Percentiles rank a stretch among this genome's conserved stretches.
phyloP scores from a whole-genome alignment of 768 basidiomycete genomes.

The Tricholomella constricta region DNA sequence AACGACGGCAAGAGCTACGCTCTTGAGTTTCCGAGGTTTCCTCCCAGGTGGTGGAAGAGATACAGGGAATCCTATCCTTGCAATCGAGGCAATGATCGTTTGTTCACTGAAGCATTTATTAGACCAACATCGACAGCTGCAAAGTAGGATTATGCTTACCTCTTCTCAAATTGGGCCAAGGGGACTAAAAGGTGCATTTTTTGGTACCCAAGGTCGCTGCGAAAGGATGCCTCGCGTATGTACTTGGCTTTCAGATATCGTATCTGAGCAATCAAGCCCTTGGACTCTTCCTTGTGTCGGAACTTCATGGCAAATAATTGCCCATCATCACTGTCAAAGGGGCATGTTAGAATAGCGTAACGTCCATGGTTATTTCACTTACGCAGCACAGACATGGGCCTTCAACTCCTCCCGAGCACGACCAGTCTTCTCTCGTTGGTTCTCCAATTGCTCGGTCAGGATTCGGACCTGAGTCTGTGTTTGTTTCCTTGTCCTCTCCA shows the following conservation, averaged over 20 bases:
- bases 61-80: conserved; percentile 70
- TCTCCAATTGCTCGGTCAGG: conserved; percentile 66
- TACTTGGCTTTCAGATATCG: conserved; percentile 91
- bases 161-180: conserved; percentile 69
- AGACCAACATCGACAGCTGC: not conserved
- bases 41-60: conserved; percentile 36
- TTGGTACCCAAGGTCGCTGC: conserved; percentile 78
- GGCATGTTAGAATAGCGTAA: conserved; percentile 4
- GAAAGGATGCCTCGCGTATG: conserved; percentile 79
- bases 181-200: conserved; percentile 84
- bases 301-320: conserved; percentile 56
- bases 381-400: conserved; percentile 64
- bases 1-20: conserved; percentile 54
- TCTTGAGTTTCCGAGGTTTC: conserved; percentile 56
- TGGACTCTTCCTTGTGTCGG: conserved; percentile 85
- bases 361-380: conserved; percentile 25
- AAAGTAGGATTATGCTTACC: conserved; percentile 42
- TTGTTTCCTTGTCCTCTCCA: conserved; percentile 71
- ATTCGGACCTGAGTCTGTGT: conserved; percentile 63
- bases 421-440: conserved; percentile 50
- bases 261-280: conserved; percentile 89
- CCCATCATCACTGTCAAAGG: conserved; percentile 45
- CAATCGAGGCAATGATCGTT: conserved; percentile 74
- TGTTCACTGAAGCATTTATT: conserved; percentile 50
- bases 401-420: conserved; percentile 49